These are phyloP conservation scores for Cladosporium sp. DNA, from an alignment of 2,329 filamentous ascomycete genomes.

Conservation along the genomic window DNA sequence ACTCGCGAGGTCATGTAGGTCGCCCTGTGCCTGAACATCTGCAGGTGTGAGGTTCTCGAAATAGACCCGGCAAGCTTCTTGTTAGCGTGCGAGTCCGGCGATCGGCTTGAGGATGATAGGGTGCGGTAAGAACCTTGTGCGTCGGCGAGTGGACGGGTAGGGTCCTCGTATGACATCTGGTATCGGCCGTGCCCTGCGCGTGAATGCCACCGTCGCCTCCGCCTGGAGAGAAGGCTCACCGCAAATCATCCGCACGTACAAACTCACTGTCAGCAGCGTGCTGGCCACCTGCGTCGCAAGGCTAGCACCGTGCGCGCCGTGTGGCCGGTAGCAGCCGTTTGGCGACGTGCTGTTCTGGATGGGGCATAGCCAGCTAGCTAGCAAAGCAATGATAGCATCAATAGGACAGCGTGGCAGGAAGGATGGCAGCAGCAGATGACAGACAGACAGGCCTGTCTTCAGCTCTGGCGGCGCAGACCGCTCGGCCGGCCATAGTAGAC, in stretches of 20 bases:
- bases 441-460: neutral
- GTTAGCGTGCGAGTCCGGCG: conserved; percentile 16
- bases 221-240: conserved; percentile 8
- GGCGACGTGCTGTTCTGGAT: neutral
- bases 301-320: conserved; percentile 9
- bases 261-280: conserved; percentile 10
- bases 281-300: neutral
- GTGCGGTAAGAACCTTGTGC: conserved; percentile 18
- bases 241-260: conserved; percentile 10
- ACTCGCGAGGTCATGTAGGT: conserved; percentile 16
- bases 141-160: conserved; percentile 15
- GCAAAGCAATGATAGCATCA: neutral
- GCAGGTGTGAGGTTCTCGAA: conserved; percentile 20
- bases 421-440: neutral
- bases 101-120: conserved; percentile 16
- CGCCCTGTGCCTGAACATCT: conserved; percentile 16
- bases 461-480: conserved; percentile 7
- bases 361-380: neutral
- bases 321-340: conserved; percentile 1
- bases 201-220: conserved; percentile 18
- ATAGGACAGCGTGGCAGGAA: neutral
- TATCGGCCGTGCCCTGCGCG: conserved; percentile 14
- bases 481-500: neutral
- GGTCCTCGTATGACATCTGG: conserved; percentile 19
- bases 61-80: conserved; percentile 19